These are phyloP conservation scores for Adenanthera pavonina DNA, from an alignment of 306 rosid species.

Conservation along the genomic window DNA sequence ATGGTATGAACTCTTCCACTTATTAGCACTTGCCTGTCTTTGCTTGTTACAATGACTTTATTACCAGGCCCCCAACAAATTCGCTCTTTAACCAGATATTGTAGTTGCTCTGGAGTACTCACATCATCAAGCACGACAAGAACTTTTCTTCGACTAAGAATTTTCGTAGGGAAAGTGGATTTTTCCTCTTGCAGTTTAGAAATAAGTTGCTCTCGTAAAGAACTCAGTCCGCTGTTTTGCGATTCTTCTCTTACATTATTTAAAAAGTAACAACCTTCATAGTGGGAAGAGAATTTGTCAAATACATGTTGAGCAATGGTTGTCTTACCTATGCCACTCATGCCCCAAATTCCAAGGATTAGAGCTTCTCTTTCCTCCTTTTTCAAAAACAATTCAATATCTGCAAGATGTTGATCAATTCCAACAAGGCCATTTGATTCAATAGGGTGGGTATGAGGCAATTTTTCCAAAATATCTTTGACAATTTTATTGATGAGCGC, in stretches of 20 bases:
- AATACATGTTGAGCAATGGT: slow-evolving; percentile 22
- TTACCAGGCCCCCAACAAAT: slow-evolving; percentile 6
- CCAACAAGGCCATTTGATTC: neutral
- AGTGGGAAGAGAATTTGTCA: neutral
- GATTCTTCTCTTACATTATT: slow-evolving; percentile 22
- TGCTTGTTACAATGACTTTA: slow-evolving; percentile 30
- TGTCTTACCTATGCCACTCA: slow-evolving; percentile 43
- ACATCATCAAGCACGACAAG: slow-evolving; percentile 38
- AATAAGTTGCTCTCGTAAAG: neutral
- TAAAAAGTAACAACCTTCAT: slow-evolving; percentile 24
- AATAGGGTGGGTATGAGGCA: neutral
- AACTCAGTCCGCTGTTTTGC: neutral
- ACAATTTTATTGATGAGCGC: slow-evolving; percentile 3
- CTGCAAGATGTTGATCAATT: neutral
- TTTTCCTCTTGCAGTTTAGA: neutral
- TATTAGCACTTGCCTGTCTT: slow-evolving; percentile 19
- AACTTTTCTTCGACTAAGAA: neutral
- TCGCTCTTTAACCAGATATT: neutral
- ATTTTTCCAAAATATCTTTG: neutral
- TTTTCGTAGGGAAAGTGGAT: no score
- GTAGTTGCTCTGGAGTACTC: neutral
- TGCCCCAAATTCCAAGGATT: slow-evolving; percentile 43
- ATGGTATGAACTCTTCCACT: neutral
- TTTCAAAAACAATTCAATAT: neutral
- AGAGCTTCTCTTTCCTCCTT: neutral